Conservation (phyloP, 257 asterid genomes). For the Salvia rosmarinus region DNA sequence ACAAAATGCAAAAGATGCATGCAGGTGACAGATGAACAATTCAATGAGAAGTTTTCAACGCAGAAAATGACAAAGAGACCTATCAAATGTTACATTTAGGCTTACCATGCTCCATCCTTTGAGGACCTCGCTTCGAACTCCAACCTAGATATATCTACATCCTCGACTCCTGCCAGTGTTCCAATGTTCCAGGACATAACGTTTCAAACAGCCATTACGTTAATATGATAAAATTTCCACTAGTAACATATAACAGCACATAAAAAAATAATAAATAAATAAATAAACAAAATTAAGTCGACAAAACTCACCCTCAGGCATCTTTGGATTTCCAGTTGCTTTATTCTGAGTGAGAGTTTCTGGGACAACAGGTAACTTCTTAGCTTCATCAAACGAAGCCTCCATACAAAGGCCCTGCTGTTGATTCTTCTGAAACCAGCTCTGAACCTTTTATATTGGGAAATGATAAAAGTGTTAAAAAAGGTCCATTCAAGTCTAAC, state of each 20-base stretch:
- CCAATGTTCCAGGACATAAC: conserved; percentile 24
- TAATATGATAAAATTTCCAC: conserved; percentile 2
- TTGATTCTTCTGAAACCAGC: conserved; percentile 70
- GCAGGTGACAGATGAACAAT: not conserved
- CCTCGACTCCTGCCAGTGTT: conserved; percentile 51
- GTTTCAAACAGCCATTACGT: not conserved
- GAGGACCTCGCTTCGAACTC: conserved; percentile 87
- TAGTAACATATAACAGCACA: conserved; percentile 7
- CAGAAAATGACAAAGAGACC: not conserved
- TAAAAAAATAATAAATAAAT: not conserved
- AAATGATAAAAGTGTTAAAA: conserved; percentile 21
- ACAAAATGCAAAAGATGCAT: conserved; percentile 15
- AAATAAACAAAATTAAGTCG: not conserved
- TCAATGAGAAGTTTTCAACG: conserved; percentile 7
- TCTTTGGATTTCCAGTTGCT: conserved; percentile 36
- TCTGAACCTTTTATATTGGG: conserved; percentile 57
- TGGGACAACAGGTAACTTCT: conserved; percentile 33
- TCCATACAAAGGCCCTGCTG: conserved; percentile 37
- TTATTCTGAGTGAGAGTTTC: conserved; percentile 38
- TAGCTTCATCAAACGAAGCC: conserved; percentile 39
- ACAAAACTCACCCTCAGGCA: conserved; percentile 45
- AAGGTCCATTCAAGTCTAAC: conserved; percentile 23
- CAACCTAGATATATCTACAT: conserved; percentile 50
- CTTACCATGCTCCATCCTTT: conserved; percentile 88
- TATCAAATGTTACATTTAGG: conserved; percentile 16